Percentiles rank a stretch among this genome's conserved stretches.
These are phyloP conservation scores for Botrytis sinoallii DNA, from an alignment of 2,329 filamentous ascomycete genomes.

Conservation along the genomic window DNA sequence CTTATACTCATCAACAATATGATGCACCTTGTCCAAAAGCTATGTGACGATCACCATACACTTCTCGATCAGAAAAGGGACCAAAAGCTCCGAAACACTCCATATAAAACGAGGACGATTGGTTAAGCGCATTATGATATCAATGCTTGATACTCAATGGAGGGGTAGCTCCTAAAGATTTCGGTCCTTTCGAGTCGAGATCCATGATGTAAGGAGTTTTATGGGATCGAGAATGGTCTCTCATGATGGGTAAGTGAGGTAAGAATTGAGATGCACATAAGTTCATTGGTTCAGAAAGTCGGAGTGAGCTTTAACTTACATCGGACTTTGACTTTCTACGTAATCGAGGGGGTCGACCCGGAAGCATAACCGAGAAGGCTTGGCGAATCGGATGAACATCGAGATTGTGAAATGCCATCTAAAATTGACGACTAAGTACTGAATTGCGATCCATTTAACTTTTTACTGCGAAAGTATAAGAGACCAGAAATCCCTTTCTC, in stretches of 20 bases:
- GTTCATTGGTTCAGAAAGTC: not conserved
- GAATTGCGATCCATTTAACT: not conserved
- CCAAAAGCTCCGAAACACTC: constrained; percentile 6
- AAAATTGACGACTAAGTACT: not conserved
- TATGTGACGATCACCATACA: not conserved
- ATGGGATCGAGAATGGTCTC: not conserved
- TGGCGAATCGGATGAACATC: not conserved
- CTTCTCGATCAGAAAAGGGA: not conserved
- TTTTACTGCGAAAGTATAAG: not conserved
- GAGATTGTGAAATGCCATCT: constrained; percentile 10
- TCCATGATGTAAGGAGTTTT: constrained; percentile 7
- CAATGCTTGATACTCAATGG: constrained; percentile 1
- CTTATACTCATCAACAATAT: not conserved
- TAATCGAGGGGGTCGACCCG: constrained; percentile 1
- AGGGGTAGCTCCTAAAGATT: not conserved
- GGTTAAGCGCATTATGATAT: not conserved
- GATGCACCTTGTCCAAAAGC: not conserved
- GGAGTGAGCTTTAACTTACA: not conserved
- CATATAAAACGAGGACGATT: not conserved
- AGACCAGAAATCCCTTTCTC: not conserved
- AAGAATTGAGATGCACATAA: not conserved
- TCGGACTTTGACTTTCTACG: not conserved
- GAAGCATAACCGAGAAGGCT: constrained; percentile 1
- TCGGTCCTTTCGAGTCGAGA: not conserved
- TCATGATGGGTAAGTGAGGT: not conserved